A percentile compares a stretch with the other conserved stretches of the same genome.
These are phyloP conservation scores for Aspergillus neotritici DNA, from an alignment of 2,329 filamentous ascomycete genomes.

Conservation along the genomic window DNA sequence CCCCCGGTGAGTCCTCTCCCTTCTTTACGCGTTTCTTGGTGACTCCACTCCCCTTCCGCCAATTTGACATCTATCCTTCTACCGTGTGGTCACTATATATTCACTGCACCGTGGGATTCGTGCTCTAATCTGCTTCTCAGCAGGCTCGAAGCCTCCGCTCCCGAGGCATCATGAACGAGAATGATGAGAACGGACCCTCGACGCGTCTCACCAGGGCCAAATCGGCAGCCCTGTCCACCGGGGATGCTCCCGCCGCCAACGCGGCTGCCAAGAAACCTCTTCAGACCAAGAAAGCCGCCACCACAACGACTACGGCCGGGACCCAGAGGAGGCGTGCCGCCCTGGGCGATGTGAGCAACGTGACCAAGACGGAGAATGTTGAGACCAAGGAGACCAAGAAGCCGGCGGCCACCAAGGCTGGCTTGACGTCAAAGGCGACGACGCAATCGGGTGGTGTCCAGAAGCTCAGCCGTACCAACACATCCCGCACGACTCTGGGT, in stretches of 20 bases:
- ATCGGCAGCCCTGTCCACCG: conserved; percentile 60
- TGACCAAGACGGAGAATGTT: conserved; percentile 64
- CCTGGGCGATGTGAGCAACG: conserved; percentile 92
- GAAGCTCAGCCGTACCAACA: conserved; percentile 59
- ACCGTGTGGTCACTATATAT: conserved; percentile 19
- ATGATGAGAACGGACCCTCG: conserved; percentile 78
- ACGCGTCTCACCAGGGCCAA: conserved; percentile 92
- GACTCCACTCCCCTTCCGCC: too few species aligned
- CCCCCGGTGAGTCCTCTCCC: conserved; percentile 47
- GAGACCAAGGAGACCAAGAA: conserved; percentile 66
- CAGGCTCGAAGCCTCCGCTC: conserved; percentile 66
- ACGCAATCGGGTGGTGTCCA: conserved; percentile 74
- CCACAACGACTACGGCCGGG: conserved; percentile 41
- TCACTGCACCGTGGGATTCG: background rate
- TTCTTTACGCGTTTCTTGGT: conserved; percentile 7
- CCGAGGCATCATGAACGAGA: conserved; percentile 80
- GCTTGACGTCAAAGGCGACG: conserved; percentile 70
- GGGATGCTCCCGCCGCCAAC: conserved; percentile 49
- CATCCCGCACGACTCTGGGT: conserved; percentile 58
- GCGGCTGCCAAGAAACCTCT: conserved; percentile 59
- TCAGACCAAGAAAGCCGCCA: conserved; percentile 63
- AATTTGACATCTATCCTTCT: background rate
- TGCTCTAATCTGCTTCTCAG: conserved; percentile 37
- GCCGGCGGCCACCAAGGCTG: conserved; percentile 55
- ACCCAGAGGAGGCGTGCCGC: conserved; percentile 70